These are phyloP conservation scores for Amylostereum areolatum DNA, from an alignment of 1,284 basidiomycete species.

Conservation along the genomic window DNA sequence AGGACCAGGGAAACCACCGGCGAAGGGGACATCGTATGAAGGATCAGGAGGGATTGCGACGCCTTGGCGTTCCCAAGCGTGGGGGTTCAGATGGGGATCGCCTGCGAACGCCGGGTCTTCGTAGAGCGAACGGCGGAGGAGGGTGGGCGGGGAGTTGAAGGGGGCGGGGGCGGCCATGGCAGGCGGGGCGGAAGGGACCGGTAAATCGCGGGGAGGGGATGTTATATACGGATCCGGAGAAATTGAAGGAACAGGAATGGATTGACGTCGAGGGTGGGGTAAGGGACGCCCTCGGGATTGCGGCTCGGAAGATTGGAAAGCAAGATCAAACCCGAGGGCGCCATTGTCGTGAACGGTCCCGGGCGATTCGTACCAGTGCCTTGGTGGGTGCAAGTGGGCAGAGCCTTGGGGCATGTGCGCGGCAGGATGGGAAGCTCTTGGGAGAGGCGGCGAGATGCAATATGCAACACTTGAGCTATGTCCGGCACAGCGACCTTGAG, in stretches of 20 bases:
- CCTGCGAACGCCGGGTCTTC: slow-evolving; percentile 32
- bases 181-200: slow-evolving; percentile 5
- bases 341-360: slow-evolving; percentile 6
- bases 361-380: slow-evolving; percentile 6
- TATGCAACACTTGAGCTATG: too few relatives aligned
- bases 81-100: slow-evolving; percentile 27
- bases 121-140: slow-evolving; percentile 8
- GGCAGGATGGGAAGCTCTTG: too few relatives aligned
- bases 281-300: background rate
- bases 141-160: slow-evolving; percentile 11
- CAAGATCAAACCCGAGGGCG: slow-evolving; percentile 6
- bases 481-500: too few relatives aligned
- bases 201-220: slow-evolving; percentile 3
- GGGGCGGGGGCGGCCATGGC: background rate
- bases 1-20: too few relatives aligned
- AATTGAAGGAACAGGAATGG: background rate
- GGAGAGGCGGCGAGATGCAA: too few relatives aligned
- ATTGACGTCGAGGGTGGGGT: background rate
- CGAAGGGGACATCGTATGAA: background rate
- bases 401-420: too few relatives aligned
- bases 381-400: background rate
- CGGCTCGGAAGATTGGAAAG: background rate
- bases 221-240: slow-evolving; percentile 8
- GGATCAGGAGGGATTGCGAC: background rate
- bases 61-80: slow-evolving; percentile 16